Conservation (phyloP, 73 alveolate genomes). For the Tetrahymena thermophila region DNA sequence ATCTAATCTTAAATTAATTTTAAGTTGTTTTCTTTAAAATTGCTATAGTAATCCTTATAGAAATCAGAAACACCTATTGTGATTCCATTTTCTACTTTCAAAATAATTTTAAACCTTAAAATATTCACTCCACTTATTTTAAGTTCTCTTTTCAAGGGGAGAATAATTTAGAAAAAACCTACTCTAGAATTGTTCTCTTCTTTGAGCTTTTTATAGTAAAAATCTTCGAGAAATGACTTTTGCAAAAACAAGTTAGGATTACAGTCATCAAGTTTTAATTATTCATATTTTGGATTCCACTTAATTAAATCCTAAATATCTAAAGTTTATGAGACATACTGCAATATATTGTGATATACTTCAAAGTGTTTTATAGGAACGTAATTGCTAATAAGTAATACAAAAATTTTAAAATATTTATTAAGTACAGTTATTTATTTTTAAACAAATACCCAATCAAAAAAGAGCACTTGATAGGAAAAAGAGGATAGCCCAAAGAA, state of each 20-base stretch:
- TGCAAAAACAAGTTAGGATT: not conserved
- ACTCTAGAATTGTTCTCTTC: not conserved
- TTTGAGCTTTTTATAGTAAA: not conserved
- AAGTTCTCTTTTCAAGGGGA: not conserved
- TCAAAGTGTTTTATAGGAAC: not conserved
- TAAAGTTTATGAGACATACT: not conserved
- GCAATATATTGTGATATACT: not conserved
- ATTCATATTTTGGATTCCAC: not conserved
- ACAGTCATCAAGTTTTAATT: not conserved
- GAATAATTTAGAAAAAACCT: not conserved
- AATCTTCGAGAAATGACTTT: not conserved
- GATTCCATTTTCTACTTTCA: not conserved
- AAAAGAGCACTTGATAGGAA: not conserved
- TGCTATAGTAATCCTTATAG: not conserved
- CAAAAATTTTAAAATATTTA: no score
- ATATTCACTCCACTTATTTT: not conserved
- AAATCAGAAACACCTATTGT: not conserved
- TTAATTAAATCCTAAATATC: not conserved
- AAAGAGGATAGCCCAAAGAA: not conserved
- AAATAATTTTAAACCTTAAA: not conserved
- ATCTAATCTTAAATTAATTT: not conserved
- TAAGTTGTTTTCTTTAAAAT: not conserved
- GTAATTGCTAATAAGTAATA: not conserved
- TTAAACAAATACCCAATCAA: not conserved
- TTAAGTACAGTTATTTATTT: no score